Percentiles rank a stretch among this genome's conserved stretches.
Evolutionary conservation across 2,329 filamentous ascomycete genomes (phyloP).

Genomic region (Diaporthe velutina): DNA sequence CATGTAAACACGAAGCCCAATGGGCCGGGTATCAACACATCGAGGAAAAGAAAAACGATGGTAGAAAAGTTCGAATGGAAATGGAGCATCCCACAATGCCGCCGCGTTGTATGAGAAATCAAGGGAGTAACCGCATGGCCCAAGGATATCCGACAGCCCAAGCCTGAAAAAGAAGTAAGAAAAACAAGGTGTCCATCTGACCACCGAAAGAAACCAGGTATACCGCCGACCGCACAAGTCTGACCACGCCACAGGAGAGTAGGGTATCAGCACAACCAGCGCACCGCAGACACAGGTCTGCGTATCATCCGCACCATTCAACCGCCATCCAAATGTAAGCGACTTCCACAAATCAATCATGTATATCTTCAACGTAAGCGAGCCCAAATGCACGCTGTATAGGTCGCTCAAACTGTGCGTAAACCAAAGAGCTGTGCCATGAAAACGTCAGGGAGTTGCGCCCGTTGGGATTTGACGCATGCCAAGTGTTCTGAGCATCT

Average conservation of each 20-base stretch:
- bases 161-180: constrained; percentile 32
- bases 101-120: constrained; percentile 26
- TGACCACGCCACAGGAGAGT: constrained; percentile 21
- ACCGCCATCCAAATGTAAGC: not conserved
- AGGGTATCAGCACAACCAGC: constrained; percentile 39
- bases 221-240: constrained; percentile 31
- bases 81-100: constrained; percentile 33
- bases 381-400: constrained; percentile 18
- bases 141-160: constrained; percentile 36
- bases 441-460: not conserved
- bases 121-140: constrained; percentile 33
- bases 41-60: constrained; percentile 36
- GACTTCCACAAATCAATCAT: constrained; percentile 19
- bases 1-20: constrained; percentile 26
- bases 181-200: not conserved
- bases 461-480: not conserved
- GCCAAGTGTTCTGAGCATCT: not conserved
- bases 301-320: constrained; percentile 11
- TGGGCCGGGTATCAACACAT: constrained; percentile 34
- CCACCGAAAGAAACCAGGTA: constrained; percentile 41
- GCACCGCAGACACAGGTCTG: constrained; percentile 20
- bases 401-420: not conserved
- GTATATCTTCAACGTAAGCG: constrained; percentile 25
- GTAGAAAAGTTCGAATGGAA: constrained; percentile 37
- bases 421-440: constrained; percentile 10